These are phyloP conservation scores for Colletotrichum scovillei DNA, from an alignment of 2,329 filamentous ascomycete genomes.

Conservation along the genomic window DNA sequence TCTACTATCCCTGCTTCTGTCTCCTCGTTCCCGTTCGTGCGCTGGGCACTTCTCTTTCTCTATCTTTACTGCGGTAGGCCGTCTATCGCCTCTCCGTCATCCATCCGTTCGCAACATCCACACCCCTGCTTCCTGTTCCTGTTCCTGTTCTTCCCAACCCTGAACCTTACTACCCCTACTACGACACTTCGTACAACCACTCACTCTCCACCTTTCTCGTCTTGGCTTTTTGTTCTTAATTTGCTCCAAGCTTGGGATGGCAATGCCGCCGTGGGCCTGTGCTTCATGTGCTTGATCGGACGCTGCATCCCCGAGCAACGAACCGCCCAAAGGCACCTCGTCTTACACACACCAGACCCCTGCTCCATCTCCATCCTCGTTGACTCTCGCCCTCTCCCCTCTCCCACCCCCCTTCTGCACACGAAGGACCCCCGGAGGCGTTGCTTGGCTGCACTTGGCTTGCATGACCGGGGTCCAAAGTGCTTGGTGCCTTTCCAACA, in stretches of 20 bases:
- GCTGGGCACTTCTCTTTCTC: background rate
- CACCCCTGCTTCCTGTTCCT: slow-evolving; percentile 21
- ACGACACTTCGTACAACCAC: background rate
- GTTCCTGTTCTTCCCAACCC: slow-evolving; percentile 26
- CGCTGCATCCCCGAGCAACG: slow-evolving; percentile 30
- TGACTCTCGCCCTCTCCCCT: background rate
- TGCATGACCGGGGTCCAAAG: background rate
- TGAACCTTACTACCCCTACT: slow-evolving; percentile 3
- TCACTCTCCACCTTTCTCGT: slow-evolving; percentile 25
- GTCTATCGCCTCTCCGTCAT: slow-evolving; percentile 30
- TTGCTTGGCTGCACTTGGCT: slow-evolving; percentile 29
- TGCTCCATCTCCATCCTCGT: slow-evolving; percentile 7
- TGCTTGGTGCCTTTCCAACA: background rate
- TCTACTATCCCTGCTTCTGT: background rate
- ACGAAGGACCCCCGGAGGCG: slow-evolving; percentile 13
- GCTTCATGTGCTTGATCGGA: slow-evolving; percentile 38
- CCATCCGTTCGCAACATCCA: slow-evolving; percentile 16
- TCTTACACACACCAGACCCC: background rate
- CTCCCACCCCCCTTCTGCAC: background rate
- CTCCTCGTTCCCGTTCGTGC: background rate
- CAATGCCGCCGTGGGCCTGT: slow-evolving; percentile 35
- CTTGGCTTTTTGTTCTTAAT: slow-evolving; percentile 35
- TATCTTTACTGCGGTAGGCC: background rate
- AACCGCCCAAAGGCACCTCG: slow-evolving; percentile 18
- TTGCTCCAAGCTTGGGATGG: slow-evolving; percentile 39